Base-by-base conservation (phyloP, 371 early-diverging fungal species). In the Funneliformis caledonium region DNA sequence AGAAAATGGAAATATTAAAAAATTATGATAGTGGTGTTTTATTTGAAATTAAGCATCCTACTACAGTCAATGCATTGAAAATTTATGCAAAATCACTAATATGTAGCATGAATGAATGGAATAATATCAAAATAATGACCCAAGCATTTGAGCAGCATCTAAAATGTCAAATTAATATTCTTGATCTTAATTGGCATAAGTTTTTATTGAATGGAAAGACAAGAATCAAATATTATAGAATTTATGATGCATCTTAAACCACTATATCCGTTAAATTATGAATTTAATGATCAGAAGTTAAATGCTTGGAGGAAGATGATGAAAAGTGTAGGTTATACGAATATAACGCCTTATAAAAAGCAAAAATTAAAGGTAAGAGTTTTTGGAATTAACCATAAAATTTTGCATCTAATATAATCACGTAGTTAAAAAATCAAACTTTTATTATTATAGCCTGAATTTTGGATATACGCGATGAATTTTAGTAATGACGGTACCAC, bases 201-300 rank as follows among this genome's bases (percentile, higher is more conserved):
- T 68, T 42, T 67, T 67, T 67, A 67, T 67, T 67, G 42, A 26
- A 42, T 67, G 4, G 10, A 67, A 67, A 67, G 22, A 37, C 42
- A 67, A 42, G 4, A 37, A 42, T 37, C 68, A 37, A 67, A 31
- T 4, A 42, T 67, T 67, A 67, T 67, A 37, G 68, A 67, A 67
- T 67, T 67, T 11, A 67, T 37, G 2, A 11, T 19, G 19, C 4
- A 67, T 19, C 68, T 67, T 42, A 67, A 31, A 37, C 42, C 42
- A 4, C 4, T 67, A 37, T 67, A 67, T 67, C 10, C 43, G 37
- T 37, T 2, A 37, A 67, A 42, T 42, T 67, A 37, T 67, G 10
- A 67, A 67, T 37, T 67, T 67, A 67, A 45, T 67, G 68, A 67
- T 42, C 42, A 9, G 12, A 2, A 62, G 19, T 42, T 64, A 5